Evolutionary conservation across 176 grass and related monocot genomes (phyloP).

Genomic region (Saccharum officinarum): DNA sequence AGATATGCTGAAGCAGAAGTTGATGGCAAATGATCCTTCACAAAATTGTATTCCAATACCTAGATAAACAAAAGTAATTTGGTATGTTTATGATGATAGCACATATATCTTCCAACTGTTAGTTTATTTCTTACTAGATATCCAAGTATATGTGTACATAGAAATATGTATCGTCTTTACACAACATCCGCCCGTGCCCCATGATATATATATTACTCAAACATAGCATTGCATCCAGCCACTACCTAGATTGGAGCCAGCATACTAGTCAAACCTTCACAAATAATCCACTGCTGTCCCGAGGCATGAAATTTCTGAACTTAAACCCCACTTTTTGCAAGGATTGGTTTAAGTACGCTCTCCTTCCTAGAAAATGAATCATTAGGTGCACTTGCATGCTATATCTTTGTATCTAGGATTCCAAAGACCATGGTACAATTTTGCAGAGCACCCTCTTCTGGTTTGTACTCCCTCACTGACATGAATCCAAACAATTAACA

Average conservation of each 20-base stretch:
- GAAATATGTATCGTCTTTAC: not conserved
- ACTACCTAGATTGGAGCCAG: not conserved
- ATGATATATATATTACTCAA: not conserved
- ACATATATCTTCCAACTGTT: not conserved
- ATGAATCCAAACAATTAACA: conserved; percentile 35
- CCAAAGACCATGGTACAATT: conserved; percentile 37
- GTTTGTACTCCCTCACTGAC: conserved; percentile 32
- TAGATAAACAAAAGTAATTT: not conserved
- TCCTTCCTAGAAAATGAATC: conserved; percentile 38
- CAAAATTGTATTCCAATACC: conserved; percentile 11
- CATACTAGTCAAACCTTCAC: conserved; percentile 35
- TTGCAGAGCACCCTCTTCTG: conserved; percentile 27
- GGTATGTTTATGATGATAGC: not conserved
- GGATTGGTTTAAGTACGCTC: conserved; percentile 37
- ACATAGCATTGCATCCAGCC: not conserved
- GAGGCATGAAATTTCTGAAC: conserved; percentile 16
- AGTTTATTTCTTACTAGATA: not conserved
- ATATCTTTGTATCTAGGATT: conserved; percentile 48
- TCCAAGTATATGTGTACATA: not conserved
- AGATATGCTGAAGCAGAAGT: conserved; percentile 3
- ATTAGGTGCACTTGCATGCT: conserved; percentile 46
- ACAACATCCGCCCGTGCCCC: not conserved
- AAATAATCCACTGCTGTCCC: conserved; percentile 15
- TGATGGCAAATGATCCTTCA: not conserved
- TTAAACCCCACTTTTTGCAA: conserved; percentile 24